A percentile compares a stretch with the other conserved stretches of the same genome.
Evolutionary conservation across 2,329 filamentous ascomycete genomes (phyloP).

Genomic region (Sordariomycetes sp.): DNA sequence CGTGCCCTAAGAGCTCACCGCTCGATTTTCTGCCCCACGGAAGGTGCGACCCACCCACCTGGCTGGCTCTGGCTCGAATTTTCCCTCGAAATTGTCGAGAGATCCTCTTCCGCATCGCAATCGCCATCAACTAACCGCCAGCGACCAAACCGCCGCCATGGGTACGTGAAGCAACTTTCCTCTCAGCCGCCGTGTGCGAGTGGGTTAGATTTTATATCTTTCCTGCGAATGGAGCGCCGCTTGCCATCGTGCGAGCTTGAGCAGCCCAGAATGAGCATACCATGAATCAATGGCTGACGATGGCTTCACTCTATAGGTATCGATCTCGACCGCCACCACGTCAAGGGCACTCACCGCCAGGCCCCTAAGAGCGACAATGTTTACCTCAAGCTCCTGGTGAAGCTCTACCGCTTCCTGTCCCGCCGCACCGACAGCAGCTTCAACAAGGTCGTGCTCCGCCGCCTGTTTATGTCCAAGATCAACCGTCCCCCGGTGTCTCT

Average conservation of each 20-base stretch:
- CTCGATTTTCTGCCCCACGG: slow-evolving; percentile 33
- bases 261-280: slow-evolving; percentile 47
- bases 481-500: slow-evolving; percentile 94
- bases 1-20: slow-evolving; percentile 5
- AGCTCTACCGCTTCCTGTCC: slow-evolving; percentile 95
- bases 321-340: slow-evolving; percentile 63
- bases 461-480: slow-evolving; percentile 97
- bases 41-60: not conserved
- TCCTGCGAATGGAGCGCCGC: slow-evolving; percentile 11
- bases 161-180: slow-evolving; percentile 41
- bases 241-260: slow-evolving; percentile 9
- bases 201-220: slow-evolving; percentile 21
- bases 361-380: slow-evolving; percentile 98
- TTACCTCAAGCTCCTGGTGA: slow-evolving; percentile 94
- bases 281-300: slow-evolving; percentile 54
- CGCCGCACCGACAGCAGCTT: slow-evolving; percentile 94
- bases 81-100: slow-evolving; percentile 14
- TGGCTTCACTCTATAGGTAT: slow-evolving; percentile 50
- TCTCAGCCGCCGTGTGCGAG: slow-evolving; percentile 39
- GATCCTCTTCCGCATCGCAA: slow-evolving; percentile 14
- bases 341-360: slow-evolving; percentile 72
- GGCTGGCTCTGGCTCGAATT: slow-evolving; percentile 12
- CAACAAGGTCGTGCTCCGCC: slow-evolving; percentile 98
- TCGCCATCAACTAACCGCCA: slow-evolving; percentile 23
- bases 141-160: slow-evolving; percentile 44